Conservation (phyloP, 2,329 filamentous ascomycete species). For the Zasmidium angulare region DNA sequence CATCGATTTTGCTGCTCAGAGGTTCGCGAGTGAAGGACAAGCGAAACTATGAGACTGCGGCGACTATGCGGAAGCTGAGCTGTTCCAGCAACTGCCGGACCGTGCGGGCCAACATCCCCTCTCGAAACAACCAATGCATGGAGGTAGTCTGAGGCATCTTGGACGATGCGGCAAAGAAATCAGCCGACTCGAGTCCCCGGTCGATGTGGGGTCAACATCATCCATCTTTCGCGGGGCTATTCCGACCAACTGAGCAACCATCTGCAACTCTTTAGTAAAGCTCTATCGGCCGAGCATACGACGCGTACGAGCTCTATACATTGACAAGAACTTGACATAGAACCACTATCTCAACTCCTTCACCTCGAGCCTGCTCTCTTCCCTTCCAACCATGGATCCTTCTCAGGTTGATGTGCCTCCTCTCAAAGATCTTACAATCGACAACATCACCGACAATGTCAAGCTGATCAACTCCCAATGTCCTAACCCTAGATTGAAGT, state of each 20-base stretch:
- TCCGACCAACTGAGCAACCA: conserved; percentile 18
- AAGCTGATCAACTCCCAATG: conserved; percentile 72
- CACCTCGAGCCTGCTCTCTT: neutral
- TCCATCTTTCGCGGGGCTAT: conserved; percentile 14
- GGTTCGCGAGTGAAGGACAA: conserved; percentile 16
- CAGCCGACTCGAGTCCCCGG: conserved; percentile 15
- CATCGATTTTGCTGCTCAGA: conserved; percentile 42
- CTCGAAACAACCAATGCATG: neutral
- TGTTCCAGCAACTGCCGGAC: neutral
- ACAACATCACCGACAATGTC: conserved; percentile 78
- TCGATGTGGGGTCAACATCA: conserved; percentile 6
- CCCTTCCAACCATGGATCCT: conserved; percentile 41
- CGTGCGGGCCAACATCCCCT: neutral
- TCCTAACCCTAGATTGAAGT: conserved; percentile 64
- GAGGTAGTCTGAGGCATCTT: neutral
- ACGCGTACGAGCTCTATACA: neutral
- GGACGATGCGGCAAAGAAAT: conserved; percentile 1
- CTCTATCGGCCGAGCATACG: neutral
- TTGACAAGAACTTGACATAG: neutral
- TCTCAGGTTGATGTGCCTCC: conserved; percentile 49
- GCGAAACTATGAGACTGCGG: conserved; percentile 7
- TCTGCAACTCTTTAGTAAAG: conserved; percentile 15
- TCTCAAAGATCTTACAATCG: conserved; percentile 70
- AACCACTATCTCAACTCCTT: neutral
- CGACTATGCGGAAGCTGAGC: neutral